A percentile compares a stretch with the other conserved stretches of the same genome.
These are phyloP conservation scores for Hura crepitans DNA, from an alignment of 441 rosid species.

Conservation along the genomic window DNA sequence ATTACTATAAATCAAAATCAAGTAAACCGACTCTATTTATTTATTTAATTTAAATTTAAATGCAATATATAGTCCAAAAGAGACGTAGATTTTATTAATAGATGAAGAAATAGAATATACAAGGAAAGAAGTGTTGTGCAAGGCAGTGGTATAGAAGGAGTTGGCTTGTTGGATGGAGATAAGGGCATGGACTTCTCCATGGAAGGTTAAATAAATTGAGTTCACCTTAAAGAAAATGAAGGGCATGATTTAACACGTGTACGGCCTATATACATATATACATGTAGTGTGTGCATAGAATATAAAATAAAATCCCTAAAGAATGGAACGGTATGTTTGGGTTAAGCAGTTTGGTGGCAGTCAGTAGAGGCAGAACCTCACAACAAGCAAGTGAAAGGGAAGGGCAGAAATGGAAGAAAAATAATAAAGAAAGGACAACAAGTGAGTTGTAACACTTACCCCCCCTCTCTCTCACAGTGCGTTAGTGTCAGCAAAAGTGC, in stretches of 20 bases:
- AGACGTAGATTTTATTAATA: background rate
- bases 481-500: constrained; percentile 8
- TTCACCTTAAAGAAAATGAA: background rate
- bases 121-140: background rate
- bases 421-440: background rate
- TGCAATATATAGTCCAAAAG: background rate
- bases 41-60: too few relatives aligned
- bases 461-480: background rate
- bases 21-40: too few relatives aligned
- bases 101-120: background rate
- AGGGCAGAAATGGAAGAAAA: background rate
- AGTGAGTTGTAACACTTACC: constrained; percentile 7
- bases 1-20: too few relatives aligned
- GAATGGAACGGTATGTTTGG: background rate
- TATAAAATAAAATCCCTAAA: background rate
- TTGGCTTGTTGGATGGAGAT: constrained; percentile 20
- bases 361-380: background rate
- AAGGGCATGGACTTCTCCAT: background rate
- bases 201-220: background rate
- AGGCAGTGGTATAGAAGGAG: background rate
- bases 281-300: background rate
- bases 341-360: background rate
- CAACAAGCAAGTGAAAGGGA: background rate
- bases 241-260: constrained; percentile 13
- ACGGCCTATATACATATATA: background rate